These are phyloP conservation scores for Suillus americanus DNA, from an alignment of 768 basidiomycete genomes.

Conservation along the genomic window DNA sequence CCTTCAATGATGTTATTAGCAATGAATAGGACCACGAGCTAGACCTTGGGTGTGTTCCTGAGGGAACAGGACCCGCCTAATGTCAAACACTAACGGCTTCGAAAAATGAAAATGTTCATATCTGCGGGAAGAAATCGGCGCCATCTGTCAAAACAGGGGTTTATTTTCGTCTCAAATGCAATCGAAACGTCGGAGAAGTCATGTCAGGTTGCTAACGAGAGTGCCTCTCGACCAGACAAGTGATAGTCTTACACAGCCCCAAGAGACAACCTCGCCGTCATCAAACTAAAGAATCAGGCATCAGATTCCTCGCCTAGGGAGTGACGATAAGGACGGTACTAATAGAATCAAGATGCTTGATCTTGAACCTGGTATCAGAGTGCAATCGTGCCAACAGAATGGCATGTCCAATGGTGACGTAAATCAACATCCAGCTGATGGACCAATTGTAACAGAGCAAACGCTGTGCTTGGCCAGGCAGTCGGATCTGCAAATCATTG, in stretches of 20 bases:
- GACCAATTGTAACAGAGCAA: conserved; percentile 45
- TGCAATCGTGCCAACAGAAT: conserved; percentile 40
- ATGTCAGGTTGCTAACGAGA: conserved; percentile 39
- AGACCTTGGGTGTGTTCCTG: conserved; percentile 15
- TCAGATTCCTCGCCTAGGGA: conserved; percentile 49
- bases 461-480: conserved; percentile 46
- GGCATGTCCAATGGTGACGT: conserved; percentile 44
- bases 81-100: conserved; percentile 33
- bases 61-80: conserved; percentile 29
- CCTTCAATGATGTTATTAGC: conserved; percentile 9
- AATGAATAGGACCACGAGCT: conserved; percentile 12
- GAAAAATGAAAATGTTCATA: conserved; percentile 32
- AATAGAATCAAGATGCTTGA: conserved; percentile 39
- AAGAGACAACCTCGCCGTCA: conserved; percentile 19
- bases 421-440: conserved; percentile 52
- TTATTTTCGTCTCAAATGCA: not conserved
- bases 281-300: conserved; percentile 60
- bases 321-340: conserved; percentile 44
- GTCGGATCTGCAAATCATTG: conserved; percentile 41
- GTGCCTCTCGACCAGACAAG: conserved; percentile 30
- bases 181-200: conserved; percentile 5
- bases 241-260: conserved; percentile 6
- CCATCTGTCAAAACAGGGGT: conserved; percentile 32
- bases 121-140: conserved; percentile 61
- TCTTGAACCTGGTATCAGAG: conserved; percentile 27